A percentile compares a stretch with the other conserved stretches of the same genome.
Conservation (phyloP, 2,329 filamentous ascomycete species). For the Oidium heveae region DNA sequence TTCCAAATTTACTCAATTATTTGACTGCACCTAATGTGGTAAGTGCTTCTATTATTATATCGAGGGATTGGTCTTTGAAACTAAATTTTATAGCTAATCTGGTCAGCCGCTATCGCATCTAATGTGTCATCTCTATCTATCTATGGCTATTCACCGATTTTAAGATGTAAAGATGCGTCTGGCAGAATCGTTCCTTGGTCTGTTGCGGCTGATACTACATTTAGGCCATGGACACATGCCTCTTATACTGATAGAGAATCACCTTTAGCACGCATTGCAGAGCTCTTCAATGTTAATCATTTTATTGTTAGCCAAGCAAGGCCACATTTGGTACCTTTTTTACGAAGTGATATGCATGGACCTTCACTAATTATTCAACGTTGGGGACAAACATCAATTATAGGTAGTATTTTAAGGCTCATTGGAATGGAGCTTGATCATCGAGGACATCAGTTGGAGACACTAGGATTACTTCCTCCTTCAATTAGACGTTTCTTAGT, state of each 20-base stretch:
- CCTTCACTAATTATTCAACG: slow-evolving; percentile 35
- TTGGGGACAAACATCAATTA: slow-evolving; percentile 30
- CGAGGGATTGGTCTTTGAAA: not conserved
- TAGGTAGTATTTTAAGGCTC: slow-evolving; percentile 36
- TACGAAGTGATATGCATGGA: slow-evolving; percentile 57
- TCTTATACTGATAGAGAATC: slow-evolving; percentile 29
- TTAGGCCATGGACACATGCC: slow-evolving; percentile 28
- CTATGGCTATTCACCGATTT: slow-evolving; percentile 23
- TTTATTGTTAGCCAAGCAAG: slow-evolving; percentile 85
- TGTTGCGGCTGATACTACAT: slow-evolving; percentile 21
- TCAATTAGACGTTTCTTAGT: slow-evolving; percentile 52
- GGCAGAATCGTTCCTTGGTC: slow-evolving; percentile 35
- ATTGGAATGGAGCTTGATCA: slow-evolving; percentile 57
- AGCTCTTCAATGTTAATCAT: slow-evolving; percentile 57
- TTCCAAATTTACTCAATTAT: slow-evolving; percentile 74
- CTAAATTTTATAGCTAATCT: slow-evolving; percentile 22
- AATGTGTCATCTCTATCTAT: slow-evolving; percentile 24
- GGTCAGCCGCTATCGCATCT: slow-evolving; percentile 32
- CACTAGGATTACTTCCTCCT: slow-evolving; percentile 43
- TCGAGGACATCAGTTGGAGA: slow-evolving; percentile 57
- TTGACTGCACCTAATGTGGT: slow-evolving; percentile 82
- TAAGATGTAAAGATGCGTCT: slow-evolving; percentile 37
- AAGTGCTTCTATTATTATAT: slow-evolving; percentile 17
- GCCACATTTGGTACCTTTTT: slow-evolving; percentile 69
- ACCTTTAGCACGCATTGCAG: slow-evolving; percentile 33